Percentiles rank a stretch among this genome's conserved stretches.
Evolutionary conservation across 371 early-diverging fungal genomes (phyloP).

Genomic region (Mucor piriformis): DNA sequence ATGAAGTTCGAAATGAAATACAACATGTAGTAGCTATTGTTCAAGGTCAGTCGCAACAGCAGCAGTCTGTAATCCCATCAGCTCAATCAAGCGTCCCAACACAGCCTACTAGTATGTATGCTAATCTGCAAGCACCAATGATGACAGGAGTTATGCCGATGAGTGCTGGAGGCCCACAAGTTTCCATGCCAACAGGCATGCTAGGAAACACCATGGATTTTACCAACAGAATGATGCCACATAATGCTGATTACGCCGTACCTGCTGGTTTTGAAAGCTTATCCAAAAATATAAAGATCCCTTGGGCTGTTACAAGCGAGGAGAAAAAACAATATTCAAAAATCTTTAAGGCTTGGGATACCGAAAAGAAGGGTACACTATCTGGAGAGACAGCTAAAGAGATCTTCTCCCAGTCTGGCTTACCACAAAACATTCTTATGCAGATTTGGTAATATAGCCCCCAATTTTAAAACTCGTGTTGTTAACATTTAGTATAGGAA

Average conservation of each 20-base stretch:
- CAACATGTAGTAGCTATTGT: conserved; percentile 23
- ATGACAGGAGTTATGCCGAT: conserved; percentile 35
- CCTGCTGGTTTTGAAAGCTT: conserved; percentile 34
- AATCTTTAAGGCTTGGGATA: conserved; percentile 90
- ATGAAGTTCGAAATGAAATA: conserved; percentile 26
- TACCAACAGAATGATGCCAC: conserved; percentile 55
- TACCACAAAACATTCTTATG: conserved; percentile 75
- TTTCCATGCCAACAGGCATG: conserved; percentile 51
- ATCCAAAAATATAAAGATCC: conserved; percentile 43
- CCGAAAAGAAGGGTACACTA: conserved; percentile 72
- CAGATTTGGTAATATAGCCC: conserved; percentile 76
- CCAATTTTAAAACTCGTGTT: neutral
- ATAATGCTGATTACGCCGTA: conserved; percentile 17
- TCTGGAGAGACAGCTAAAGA: conserved; percentile 82
- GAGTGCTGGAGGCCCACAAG: conserved; percentile 11
- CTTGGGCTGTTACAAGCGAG: conserved; percentile 80
- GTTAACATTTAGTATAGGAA: conserved; percentile 49
- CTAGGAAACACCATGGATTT: conserved; percentile 42
- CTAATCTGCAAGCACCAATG: conserved; percentile 37
- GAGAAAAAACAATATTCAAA: conserved; percentile 83
- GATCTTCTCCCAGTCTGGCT: conserved; percentile 86
- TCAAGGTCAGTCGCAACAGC: conserved; percentile 10
- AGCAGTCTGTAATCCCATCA: conserved; percentile 4
- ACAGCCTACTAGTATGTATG: conserved; percentile 23
- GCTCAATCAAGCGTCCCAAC: conserved; percentile 1